Base-by-base conservation (phyloP, 257 asterid genomes). In the Solanum appendiculatum region DNA sequence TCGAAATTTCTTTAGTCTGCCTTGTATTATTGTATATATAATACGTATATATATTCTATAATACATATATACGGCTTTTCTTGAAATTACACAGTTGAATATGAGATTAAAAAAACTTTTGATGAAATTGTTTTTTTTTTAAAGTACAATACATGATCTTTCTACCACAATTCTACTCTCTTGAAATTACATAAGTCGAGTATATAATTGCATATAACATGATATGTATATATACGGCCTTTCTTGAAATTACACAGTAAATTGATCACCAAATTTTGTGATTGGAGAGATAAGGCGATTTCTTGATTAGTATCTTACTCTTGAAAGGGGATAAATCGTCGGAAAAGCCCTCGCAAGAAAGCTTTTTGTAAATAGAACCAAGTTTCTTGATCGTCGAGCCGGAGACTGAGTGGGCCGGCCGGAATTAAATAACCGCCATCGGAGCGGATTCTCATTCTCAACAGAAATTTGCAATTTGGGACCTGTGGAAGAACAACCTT, bases 391-490 rank as follows among this genome's bases (percentile, higher is more conserved):
- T 92, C 89, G 88, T 97, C 87, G 85, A 72, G 69, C 86, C 34
- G 94, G 85, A 78, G 93, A 89, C 83, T 87, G 91, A 7, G 96
- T 63, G 25, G 90, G 88, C 63, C 96, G 90, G 34, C 94, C 93
- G 44, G 98, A 94, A 91, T 87, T 95, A 80, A 97, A 94, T 68
- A 95, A 91, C 25, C 94, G 94, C 25, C 97, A 92, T 60, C 99
- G 98, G 90, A 96, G 95, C 73, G 98, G 97, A 87, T 90, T 91
- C 93, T 96, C 99, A 68, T 94, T 96, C 89, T 96, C 95, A 88
- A 93, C 91, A 86, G 99, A 95, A 56, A 96, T 90, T 87, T 96
- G 98, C 60, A 95, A 94, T 90, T 94, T 96, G 70, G 97, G 93
- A 66, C 96, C 98, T 82, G 91, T 56, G 4, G 78, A 70, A 70